Conservation (phyloP, 345 rosid species). For the Camelina sativa region DNA sequence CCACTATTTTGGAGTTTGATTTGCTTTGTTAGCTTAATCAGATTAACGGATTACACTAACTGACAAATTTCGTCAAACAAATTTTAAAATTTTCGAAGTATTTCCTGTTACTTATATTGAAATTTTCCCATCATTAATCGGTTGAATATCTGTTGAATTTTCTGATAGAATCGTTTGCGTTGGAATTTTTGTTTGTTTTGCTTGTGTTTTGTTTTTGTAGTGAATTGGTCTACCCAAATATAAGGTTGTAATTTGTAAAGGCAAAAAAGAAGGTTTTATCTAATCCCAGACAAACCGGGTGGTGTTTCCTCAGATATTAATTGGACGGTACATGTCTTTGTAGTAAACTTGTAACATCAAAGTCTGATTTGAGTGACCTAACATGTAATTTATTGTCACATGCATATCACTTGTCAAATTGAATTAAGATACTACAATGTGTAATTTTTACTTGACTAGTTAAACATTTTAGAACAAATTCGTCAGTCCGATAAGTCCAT, state of each 20-base stretch:
- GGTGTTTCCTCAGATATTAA: background rate
- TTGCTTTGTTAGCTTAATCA: no score
- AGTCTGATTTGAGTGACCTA: background rate
- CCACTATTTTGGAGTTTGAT: no score
- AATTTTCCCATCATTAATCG: no score
- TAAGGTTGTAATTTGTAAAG: background rate
- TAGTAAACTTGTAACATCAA: background rate
- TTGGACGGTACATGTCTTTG: background rate
- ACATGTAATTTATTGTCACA: background rate
- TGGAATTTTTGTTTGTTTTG: no score
- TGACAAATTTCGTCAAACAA: no score
- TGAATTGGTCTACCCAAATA: background rate
- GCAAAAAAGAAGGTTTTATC: background rate
- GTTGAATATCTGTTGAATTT: no score
- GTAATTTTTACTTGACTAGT: background rate
- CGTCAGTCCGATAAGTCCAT: background rate
- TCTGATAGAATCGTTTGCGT: no score
- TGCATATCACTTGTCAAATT: background rate
- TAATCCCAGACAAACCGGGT: background rate
- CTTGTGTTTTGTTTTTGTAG: no score
- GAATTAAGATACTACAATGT: background rate
- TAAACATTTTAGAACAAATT: conserved; percentile 2
- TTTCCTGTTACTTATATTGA: no score
- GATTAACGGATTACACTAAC: no score
- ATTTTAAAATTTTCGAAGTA: no score